These are phyloP conservation scores for Paramecium biaurelia DNA, from an alignment of 73 alveolate species.

Conservation along the genomic window DNA sequence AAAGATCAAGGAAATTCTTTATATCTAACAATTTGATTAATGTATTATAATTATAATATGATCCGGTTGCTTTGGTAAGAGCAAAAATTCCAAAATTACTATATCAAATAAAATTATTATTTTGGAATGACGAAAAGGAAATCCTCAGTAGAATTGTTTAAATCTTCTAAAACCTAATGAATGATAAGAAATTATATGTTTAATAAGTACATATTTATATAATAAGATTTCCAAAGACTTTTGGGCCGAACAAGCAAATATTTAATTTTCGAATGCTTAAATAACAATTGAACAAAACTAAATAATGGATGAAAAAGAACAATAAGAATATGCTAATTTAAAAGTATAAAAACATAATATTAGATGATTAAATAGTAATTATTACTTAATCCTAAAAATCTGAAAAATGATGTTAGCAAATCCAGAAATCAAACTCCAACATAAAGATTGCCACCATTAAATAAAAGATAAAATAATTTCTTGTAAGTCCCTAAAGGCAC, in stretches of 20 bases:
- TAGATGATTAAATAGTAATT: background rate
- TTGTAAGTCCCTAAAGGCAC: background rate
- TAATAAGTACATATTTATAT: background rate
- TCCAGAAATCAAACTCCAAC: conserved; percentile 19
- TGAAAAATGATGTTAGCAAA: background rate
- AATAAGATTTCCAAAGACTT: conserved; percentile 15
- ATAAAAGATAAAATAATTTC: background rate
- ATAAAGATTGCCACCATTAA: background rate
- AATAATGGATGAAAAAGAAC: background rate
- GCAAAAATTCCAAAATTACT: background rate
- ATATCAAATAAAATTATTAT: background rate
- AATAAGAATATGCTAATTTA: conserved; percentile 2
- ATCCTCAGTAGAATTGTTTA: background rate
- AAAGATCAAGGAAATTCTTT: conserved; percentile 22
- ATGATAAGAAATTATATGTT: background rate
- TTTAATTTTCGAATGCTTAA: background rate
- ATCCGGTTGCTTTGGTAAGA: background rate
- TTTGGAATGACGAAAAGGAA: conserved; percentile 46
- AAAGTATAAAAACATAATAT: background rate
- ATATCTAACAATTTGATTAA: background rate
- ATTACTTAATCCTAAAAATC: background rate
- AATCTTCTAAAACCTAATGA: background rate
- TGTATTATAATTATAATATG: background rate
- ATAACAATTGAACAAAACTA: background rate
- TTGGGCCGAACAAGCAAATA: background rate